Evolutionary conservation across 2,329 filamentous ascomycete species (phyloP).

Genomic region (Trichoderma sp.): DNA sequence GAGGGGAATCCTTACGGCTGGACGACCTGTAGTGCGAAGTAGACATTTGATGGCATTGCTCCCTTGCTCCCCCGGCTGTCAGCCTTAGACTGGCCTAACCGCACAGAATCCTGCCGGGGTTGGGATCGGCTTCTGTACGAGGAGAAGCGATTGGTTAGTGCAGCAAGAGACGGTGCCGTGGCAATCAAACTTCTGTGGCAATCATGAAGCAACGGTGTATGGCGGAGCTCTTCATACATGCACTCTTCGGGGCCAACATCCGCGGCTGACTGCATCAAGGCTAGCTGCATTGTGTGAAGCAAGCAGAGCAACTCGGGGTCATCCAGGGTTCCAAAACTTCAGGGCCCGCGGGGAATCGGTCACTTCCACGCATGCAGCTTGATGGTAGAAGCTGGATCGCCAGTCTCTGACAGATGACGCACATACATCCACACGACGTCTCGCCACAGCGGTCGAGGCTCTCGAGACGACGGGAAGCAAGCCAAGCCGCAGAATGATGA

Average conservation of each 20-base stretch:
- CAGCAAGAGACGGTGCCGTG: too few relatives aligned
- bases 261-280: neutral
- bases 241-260: neutral
- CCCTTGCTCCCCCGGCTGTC: too few relatives aligned
- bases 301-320: neutral
- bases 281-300: neutral
- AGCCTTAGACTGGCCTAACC: too few relatives aligned
- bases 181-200: neutral
- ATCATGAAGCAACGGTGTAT: neutral
- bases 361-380: neutral
- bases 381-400: neutral
- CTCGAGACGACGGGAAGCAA: too few relatives aligned
- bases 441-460: too few relatives aligned
- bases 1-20: neutral
- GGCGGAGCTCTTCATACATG: neutral
- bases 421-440: too few relatives aligned
- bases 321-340: too few relatives aligned
- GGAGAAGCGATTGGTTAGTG: too few relatives aligned
- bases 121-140: too few relatives aligned
- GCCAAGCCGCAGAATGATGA: neutral
- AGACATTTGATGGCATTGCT: too few relatives aligned
- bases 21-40: neutral
- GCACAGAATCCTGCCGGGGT: too few relatives aligned
- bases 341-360: neutral
- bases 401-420: too few relatives aligned